A percentile compares a stretch with the other conserved stretches of the same genome.
phyloP scores from a whole-genome alignment of 1,284 basidiomycete species.

The Violaceomyces palustris region DNA sequence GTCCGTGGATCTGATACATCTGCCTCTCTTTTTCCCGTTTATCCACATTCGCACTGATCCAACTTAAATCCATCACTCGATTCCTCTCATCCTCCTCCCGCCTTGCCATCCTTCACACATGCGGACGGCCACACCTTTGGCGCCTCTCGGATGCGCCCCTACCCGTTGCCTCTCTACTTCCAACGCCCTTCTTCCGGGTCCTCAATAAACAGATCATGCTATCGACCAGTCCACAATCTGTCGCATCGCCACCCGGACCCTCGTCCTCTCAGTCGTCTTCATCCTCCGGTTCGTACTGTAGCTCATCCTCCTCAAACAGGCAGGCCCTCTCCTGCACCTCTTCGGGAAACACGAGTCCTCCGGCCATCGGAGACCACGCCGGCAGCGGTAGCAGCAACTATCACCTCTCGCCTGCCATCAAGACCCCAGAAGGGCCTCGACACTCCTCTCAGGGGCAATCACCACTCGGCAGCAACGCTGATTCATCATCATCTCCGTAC shows the following conservation, averaged over 20 bases:
- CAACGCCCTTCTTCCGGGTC: too few species aligned
- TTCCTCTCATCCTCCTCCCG: too few species aligned
- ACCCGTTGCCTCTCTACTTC: too few species aligned
- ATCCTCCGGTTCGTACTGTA: constrained; percentile 23
- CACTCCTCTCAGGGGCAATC: neutral
- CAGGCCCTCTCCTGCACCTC: constrained; percentile 5
- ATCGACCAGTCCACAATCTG: constrained; percentile 15
- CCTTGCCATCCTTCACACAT: too few species aligned
- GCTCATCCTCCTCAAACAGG: constrained; percentile 15
- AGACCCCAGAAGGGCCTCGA: neutral
- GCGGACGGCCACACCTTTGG: too few species aligned
- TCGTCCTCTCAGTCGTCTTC: constrained; percentile 31
- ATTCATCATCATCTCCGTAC: neutral
- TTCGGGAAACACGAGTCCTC: neutral
- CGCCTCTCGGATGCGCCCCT: too few species aligned
- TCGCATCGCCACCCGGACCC: constrained; percentile 25
- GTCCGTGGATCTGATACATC: too few species aligned
- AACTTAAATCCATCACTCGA: too few species aligned
- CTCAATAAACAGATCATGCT: constrained; percentile 30
- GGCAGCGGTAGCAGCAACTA: too few species aligned
- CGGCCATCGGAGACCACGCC: neutral
- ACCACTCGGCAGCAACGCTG: neutral
- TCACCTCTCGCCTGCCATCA: neutral
- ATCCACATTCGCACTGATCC: too few species aligned
- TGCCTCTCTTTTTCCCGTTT: too few species aligned